Conservation (phyloP, 1,139 yeast species). For the Arxiozyma slooffiae region DNA sequence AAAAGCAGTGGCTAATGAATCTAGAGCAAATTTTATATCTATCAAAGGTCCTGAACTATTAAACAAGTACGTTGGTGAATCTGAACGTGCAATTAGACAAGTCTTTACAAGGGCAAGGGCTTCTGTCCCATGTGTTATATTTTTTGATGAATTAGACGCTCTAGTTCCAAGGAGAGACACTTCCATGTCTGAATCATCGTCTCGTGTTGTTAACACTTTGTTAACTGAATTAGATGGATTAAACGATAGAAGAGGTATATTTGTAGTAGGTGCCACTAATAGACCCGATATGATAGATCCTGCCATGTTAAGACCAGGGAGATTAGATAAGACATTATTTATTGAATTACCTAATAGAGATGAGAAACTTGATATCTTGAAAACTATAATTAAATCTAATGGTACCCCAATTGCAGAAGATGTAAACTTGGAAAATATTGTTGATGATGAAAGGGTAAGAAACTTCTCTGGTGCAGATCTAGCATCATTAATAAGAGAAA, state of each 20-base stretch:
- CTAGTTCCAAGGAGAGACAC: conserved; percentile 90
- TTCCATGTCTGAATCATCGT: conserved; percentile 77
- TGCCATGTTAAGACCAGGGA: conserved; percentile 95
- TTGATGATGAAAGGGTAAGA: conserved; percentile 68
- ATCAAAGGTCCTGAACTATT: conserved; percentile 91
- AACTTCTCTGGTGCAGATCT: conserved; percentile 95
- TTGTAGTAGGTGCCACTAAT: conserved; percentile 93
- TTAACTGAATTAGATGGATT: conserved; percentile 92
- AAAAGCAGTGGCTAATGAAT: conserved; percentile 95
- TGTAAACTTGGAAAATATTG: conserved; percentile 54
- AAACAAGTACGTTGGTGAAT: conserved; percentile 93
- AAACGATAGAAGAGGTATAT: conserved; percentile 84
- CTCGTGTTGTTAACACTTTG: conserved; percentile 88
- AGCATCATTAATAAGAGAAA: conserved; percentile 84
- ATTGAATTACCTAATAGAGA: conserved; percentile 75
- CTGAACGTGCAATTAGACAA: conserved; percentile 89
- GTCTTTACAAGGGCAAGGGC: conserved; percentile 93
- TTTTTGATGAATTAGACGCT: conserved; percentile 94
- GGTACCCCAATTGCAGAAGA: conserved; percentile 63
- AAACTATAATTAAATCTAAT: conserved; percentile 60
- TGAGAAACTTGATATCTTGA: conserved; percentile 73
- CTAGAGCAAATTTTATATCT: conserved; percentile 89
- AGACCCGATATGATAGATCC: conserved; percentile 98
- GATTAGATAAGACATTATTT: conserved; percentile 85
- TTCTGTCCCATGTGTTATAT: conserved; percentile 88